Conservation (phyloP, 1,139 yeast species). For the Saccharomyces hybrid region DNA sequence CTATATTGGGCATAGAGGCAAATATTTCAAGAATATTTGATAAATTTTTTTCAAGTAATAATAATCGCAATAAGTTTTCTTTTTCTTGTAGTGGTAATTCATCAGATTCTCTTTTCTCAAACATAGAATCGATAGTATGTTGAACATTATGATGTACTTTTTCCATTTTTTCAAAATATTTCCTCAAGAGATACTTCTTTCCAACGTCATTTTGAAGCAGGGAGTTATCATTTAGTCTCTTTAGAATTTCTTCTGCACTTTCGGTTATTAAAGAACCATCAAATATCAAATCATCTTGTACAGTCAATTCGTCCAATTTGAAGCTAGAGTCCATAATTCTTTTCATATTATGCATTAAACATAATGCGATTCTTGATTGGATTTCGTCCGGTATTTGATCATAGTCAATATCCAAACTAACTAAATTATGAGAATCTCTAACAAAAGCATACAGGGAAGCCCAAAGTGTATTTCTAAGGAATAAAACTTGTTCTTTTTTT, state of each 20-base stretch:
- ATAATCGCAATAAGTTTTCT: constrained; percentile 57
- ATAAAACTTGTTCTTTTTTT: constrained; percentile 35
- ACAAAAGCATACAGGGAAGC: constrained; percentile 68
- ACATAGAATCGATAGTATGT: constrained; percentile 51
- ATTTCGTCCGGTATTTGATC: constrained; percentile 61
- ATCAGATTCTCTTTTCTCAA: constrained; percentile 50
- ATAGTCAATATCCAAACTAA: constrained; percentile 66
- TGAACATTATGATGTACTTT: constrained; percentile 51
- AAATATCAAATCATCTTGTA: constrained; percentile 43
- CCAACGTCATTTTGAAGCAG: constrained; percentile 32
- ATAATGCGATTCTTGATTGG: constrained; percentile 70
- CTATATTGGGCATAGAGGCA: constrained; percentile 6
- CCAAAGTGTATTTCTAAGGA: constrained; percentile 34
- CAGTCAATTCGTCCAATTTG: constrained; percentile 28
- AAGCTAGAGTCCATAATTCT: constrained; percentile 41
- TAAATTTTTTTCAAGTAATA: constrained; percentile 58
- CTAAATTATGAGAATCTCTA: constrained; percentile 54
- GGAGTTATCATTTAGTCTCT: constrained; percentile 29
- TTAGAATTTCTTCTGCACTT: constrained; percentile 54
- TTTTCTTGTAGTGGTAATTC: constrained; percentile 57
- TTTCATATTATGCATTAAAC: constrained; percentile 80
- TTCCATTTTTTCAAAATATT: constrained; percentile 46
- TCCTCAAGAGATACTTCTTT: constrained; percentile 36
- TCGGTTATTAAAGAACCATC: constrained; percentile 55
- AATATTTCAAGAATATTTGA: constrained; percentile 58